Percentiles rank a stretch among this genome's conserved stretches.
These are phyloP conservation scores for Aspergillus bridgeri DNA, from an alignment of 495 filamentous ascomycete species.

Conservation along the genomic window DNA sequence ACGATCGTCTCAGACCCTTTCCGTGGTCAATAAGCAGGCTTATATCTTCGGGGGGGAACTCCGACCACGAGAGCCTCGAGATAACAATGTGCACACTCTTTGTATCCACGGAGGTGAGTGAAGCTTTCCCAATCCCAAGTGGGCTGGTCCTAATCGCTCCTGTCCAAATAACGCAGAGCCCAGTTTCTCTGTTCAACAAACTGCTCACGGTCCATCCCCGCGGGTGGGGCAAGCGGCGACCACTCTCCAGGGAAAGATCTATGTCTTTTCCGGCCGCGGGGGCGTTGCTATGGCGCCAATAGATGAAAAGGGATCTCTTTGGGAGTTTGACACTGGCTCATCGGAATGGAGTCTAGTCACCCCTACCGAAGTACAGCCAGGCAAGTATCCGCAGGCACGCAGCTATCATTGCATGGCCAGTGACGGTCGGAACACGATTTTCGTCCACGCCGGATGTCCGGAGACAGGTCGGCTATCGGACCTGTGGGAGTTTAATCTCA, in stretches of 20 bases:
- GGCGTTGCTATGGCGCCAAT: background rate
- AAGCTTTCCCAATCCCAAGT: too few species aligned
- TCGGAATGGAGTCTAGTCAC: constrained; percentile 4
- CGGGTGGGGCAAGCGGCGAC: background rate
- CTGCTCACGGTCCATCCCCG: too few species aligned
- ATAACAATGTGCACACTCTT: too few species aligned
- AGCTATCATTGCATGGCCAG: constrained; percentile 47
- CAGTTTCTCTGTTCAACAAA: too few species aligned
- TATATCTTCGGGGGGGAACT: too few species aligned
- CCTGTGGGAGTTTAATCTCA: constrained; percentile 69
- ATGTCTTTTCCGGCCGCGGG: background rate
- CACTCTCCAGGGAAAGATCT: background rate
- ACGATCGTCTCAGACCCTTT: too few species aligned
- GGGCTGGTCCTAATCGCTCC: too few species aligned
- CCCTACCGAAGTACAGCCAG: background rate
- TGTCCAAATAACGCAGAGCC: too few species aligned
- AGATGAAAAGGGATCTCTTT: background rate
- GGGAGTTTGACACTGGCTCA: background rate
- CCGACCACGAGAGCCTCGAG: too few species aligned
- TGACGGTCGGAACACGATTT: constrained; percentile 53
- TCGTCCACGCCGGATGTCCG: constrained; percentile 70
- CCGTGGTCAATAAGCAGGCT: too few species aligned
- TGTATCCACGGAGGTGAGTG: too few species aligned
- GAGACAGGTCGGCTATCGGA: constrained; percentile 56
- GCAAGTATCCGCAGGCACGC: constrained; percentile 36